Conservation (phyloP, 768 basidiomycete genomes). For the Trametes maxima region DNA sequence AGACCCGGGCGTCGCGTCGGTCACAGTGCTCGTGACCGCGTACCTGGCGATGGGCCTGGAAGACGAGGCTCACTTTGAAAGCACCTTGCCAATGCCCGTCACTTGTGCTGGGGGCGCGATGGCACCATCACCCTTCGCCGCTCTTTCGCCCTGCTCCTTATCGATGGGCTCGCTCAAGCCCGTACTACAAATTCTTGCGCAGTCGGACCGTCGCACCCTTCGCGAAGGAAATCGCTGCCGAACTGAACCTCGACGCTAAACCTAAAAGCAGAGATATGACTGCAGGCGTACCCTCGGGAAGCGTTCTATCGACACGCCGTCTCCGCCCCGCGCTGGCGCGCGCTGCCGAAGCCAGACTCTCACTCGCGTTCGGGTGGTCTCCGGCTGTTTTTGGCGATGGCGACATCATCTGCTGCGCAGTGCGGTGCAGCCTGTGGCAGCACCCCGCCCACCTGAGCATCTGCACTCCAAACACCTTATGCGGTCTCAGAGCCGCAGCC, state of each 20-base stretch:
- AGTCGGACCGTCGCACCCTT: conserved; percentile 6
- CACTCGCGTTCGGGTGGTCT: background rate
- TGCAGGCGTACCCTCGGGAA: conserved; percentile 4
- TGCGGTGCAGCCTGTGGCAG: background rate
- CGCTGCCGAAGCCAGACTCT: background rate
- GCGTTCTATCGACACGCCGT: conserved; percentile 13
- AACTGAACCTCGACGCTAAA: conserved; percentile 6
- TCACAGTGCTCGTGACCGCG: conserved; percentile 12
- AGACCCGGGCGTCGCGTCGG: conserved; percentile 8
- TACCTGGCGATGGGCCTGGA: background rate
- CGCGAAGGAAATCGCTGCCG: conserved; percentile 12
- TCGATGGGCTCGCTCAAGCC: conserved; percentile 3
- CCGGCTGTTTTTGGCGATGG: conserved; percentile 12
- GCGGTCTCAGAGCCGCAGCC: conserved; percentile 1
- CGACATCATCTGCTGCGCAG: conserved; percentile 19
- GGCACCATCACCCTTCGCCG: conserved; percentile 1
- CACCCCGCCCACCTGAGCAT: conserved; percentile 8
- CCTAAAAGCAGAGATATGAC: conserved; percentile 1
- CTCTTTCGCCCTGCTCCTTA: conserved; percentile 4
- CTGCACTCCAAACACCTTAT: conserved; percentile 7
- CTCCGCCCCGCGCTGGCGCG: background rate
- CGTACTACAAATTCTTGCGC: conserved; percentile 12
- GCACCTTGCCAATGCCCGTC: background rate
- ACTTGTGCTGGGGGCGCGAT: background rate
- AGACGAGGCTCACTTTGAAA: background rate